A percentile compares a stretch with the other conserved stretches of the same genome.
Conservation (phyloP, 352 stramenopile genomes). For the Phytophthora multivora region DNA sequence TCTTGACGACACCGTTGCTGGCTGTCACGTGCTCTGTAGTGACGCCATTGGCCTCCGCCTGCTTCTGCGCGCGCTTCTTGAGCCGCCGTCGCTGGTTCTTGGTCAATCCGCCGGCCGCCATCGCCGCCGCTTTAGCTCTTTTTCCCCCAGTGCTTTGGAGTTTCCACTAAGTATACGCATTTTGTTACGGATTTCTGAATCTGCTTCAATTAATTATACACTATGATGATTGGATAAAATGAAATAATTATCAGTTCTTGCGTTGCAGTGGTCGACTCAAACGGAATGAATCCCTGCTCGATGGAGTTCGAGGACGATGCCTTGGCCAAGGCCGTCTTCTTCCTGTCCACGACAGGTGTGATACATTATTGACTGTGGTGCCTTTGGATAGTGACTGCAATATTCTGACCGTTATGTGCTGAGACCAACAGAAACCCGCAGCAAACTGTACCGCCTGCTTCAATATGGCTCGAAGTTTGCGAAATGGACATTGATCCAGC, state of each 20-base stretch:
- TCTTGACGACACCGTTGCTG: slow-evolving; percentile 1
- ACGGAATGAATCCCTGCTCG: not conserved
- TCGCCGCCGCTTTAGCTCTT: slow-evolving; percentile 26
- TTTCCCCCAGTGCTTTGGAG: slow-evolving; percentile 4
- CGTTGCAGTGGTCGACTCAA: not conserved
- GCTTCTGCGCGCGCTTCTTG: slow-evolving; percentile 87
- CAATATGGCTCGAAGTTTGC: slow-evolving; percentile 67
- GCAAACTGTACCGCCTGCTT: slow-evolving; percentile 63
- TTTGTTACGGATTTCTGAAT: too few relatives aligned
- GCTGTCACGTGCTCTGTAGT: not conserved
- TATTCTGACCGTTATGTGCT: not conserved
- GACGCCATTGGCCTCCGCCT: slow-evolving; percentile 44
- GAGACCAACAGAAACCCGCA: slow-evolving; percentile 51
- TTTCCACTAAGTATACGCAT: not conserved
- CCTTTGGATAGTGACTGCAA: too few relatives aligned
- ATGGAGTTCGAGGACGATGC: slow-evolving; percentile 36
- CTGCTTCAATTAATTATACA: too few relatives aligned
- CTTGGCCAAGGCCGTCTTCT: slow-evolving; percentile 48
- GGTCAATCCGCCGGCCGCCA: slow-evolving; percentile 48
- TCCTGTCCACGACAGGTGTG: slow-evolving; percentile 56
- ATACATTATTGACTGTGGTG: not conserved
- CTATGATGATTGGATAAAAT: not conserved
- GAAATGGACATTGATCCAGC: slow-evolving; percentile 48
- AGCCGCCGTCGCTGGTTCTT: slow-evolving; percentile 84
- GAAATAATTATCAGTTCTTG: not conserved